Evolutionary conservation across 768 basidiomycete genomes (phyloP).

Genomic region (Xerocomus brunneocitrinus): DNA sequence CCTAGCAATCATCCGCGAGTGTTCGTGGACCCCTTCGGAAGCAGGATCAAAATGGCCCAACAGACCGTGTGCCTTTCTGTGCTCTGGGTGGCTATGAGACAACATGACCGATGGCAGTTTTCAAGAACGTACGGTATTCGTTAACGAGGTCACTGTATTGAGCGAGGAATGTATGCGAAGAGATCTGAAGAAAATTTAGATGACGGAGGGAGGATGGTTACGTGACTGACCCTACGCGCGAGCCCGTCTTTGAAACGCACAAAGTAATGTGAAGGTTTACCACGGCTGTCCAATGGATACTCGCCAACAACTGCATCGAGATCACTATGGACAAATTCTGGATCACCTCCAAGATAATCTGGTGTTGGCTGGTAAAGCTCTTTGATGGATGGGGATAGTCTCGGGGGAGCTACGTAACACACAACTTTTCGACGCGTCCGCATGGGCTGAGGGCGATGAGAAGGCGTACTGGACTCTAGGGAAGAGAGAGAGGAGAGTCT

Average conservation of each 20-base stretch:
- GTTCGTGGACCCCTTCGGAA: conserved; percentile 48
- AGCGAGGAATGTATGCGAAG: conserved; percentile 35
- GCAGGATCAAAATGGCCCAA: conserved; percentile 59
- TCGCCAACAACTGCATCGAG: conserved; percentile 58
- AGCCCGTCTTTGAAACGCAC: conserved; percentile 56
- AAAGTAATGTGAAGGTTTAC: conserved; percentile 49
- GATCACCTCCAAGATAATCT: conserved; percentile 32
- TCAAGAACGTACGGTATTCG: conserved; percentile 47
- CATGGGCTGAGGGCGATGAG: conserved; percentile 4
- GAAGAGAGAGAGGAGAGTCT: conserved; percentile 16
- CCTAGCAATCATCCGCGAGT: conserved; percentile 46
- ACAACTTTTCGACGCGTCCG: conserved; percentile 8
- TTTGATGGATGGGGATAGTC: conserved; percentile 36
- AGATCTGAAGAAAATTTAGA: conserved; percentile 36
- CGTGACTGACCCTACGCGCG: conserved; percentile 47
- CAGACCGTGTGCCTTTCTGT: conserved; percentile 37
- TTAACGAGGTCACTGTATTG: conserved; percentile 45
- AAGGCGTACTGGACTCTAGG: conserved; percentile 2
- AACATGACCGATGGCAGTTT: not conserved
- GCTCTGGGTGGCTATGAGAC: conserved; percentile 36
- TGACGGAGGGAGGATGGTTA: not conserved
- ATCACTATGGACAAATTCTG: conserved; percentile 27
- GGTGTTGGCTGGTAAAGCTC: conserved; percentile 37
- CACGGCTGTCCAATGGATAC: conserved; percentile 31
- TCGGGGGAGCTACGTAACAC: conserved; percentile 38